These are phyloP conservation scores for Backusella morwellensis DNA, from an alignment of 192 early-diverging fungal species.

Conservation along the genomic window DNA sequence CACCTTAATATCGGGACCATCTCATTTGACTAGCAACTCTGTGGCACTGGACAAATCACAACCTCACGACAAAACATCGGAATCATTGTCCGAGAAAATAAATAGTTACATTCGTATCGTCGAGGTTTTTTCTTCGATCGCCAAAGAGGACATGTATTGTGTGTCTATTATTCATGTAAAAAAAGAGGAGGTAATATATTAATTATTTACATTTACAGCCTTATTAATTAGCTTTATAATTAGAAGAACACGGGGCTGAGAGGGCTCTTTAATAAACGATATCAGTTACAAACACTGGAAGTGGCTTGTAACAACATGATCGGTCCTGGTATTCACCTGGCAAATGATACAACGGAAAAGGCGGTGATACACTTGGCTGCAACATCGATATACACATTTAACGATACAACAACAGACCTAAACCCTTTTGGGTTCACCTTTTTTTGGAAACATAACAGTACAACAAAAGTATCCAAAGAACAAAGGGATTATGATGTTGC, in stretches of 20 bases:
- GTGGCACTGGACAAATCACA: neutral
- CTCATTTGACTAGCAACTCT: neutral
- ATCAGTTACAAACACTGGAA: neutral
- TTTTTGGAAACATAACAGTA: neutral
- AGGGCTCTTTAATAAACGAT: neutral
- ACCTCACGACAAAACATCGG: neutral
- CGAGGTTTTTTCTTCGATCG: neutral
- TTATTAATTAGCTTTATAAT: neutral
- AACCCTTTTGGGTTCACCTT: slow-evolving; percentile 11
- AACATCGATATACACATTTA: neutral
- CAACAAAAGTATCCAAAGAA: neutral
- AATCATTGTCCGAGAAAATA: neutral
- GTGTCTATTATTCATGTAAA: neutral
- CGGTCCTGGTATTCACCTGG: neutral
- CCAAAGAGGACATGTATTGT: neutral
- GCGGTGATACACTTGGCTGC: neutral
- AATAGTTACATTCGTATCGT: neutral
- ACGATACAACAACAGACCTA: neutral
- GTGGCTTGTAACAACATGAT: neutral
- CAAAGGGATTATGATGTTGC: neutral
- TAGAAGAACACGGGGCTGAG: neutral
- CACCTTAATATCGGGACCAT: neutral
- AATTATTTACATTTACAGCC: neutral
- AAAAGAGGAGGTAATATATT: neutral
- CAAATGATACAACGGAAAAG: neutral